These are phyloP conservation scores for Brasilioporus rufonigricans DNA, from an alignment of 768 basidiomycete species.

Conservation along the genomic window DNA sequence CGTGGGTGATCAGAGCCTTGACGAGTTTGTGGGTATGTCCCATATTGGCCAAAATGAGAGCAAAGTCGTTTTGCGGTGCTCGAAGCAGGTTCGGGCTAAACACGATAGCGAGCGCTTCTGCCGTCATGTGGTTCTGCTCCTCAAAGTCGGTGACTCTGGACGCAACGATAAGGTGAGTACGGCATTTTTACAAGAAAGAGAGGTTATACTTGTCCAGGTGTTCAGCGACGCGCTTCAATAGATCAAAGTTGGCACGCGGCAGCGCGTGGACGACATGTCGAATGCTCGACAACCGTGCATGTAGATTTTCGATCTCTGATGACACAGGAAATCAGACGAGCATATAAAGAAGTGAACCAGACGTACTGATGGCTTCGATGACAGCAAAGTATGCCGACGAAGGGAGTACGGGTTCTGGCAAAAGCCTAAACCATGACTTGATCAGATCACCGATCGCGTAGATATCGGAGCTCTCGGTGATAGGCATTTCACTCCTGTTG, in stretches of 20 bases:
- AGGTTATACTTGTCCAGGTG: conserved; percentile 78
- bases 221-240: conserved; percentile 76
- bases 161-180: not conserved
- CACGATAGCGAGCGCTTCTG: conserved; percentile 80
- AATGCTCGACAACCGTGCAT: conserved; percentile 60
- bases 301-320: conserved; percentile 65
- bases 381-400: conserved; percentile 62
- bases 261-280: conserved; percentile 66
- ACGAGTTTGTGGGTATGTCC: conserved; percentile 72
- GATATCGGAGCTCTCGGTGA: conserved; percentile 62
- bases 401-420: conserved; percentile 81
- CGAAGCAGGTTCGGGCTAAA: conserved; percentile 81
- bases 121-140: conserved; percentile 88
- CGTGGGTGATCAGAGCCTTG: conserved; percentile 73
- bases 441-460: conserved; percentile 81
- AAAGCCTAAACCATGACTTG: conserved; percentile 81
- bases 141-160: conserved; percentile 82
- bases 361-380: conserved; percentile 69
- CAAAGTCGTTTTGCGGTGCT: conserved; percentile 76
- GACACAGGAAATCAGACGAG: conserved; percentile 3
- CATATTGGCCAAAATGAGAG: conserved; percentile 78
- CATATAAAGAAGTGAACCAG: not conserved
- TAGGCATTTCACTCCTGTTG: conserved; percentile 69
- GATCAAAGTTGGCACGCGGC: conserved; percentile 71
- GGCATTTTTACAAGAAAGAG: not conserved